Base-by-base conservation (phyloP, 768 basidiomycete species). In the Hirschioporus abietinus region DNA sequence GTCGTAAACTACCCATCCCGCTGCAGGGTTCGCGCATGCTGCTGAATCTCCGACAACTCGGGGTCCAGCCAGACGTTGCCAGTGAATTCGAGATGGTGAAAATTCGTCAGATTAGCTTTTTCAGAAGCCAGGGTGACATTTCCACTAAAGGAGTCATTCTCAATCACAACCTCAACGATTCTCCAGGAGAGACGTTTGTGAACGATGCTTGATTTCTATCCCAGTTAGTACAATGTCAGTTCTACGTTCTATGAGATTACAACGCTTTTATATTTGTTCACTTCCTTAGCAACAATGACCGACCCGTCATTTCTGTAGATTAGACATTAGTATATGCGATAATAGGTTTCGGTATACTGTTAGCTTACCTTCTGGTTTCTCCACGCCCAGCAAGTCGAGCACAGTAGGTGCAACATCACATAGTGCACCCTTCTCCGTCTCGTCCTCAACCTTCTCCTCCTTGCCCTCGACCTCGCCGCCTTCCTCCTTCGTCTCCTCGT, bases 381-480 rank as follows among this genome's bases (percentile, higher is more conserved):
- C 36, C 24, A 74, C 77, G 63, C 65, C 89, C 84, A 96, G 78
- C 52, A 96, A 76, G 69, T 85, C 92, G 70, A 97, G 79, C 35
- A 95, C 80, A 0, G 95, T 96, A 42, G 94, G 95, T 9, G 95
- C 95, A 64, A 96, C 93, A 76, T 96, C 95, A 69, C 91, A 91
- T 70, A 96, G 76, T 59, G 93, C 91, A 24, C 92, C 92, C 62
- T 81, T 83, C 71, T 92, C 91, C 65, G 85, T 83, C 18, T 80
- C 80, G 35, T 78, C 82, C 35, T 78, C 82, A 12, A 78, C 82
- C 74, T 24, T 67, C 65, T 85, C 83, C 17, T 80, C 80, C 35
- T 52, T 20, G 42, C 42, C 42, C 42, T 52, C 42, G 15, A 52
- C 42, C 42, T 52, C 42, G 42, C 42, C 42, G 15, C 20, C 42